phyloP scores from a whole-genome alignment of 176 grass and related monocot genomes.

The Rhipidocladum racemiflorum region DNA sequence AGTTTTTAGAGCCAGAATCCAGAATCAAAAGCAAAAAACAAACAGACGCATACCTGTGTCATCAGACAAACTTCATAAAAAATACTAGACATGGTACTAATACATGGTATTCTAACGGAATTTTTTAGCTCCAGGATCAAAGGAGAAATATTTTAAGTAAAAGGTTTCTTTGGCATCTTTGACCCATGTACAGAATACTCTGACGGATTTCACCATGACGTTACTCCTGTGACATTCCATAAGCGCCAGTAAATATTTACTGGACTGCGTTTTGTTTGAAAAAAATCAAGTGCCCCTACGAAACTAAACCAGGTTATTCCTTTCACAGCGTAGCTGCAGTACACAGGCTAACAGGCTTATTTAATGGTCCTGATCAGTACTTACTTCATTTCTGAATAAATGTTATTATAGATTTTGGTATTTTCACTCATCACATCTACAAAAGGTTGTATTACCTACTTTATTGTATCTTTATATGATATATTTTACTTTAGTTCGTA shows the following conservation, averaged over 20 bases:
- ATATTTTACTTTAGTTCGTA: no score
- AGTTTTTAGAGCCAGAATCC: no score
- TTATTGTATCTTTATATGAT: no score
- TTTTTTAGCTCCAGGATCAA: not conserved
- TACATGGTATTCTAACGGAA: not conserved
- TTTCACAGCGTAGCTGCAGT: not conserved
- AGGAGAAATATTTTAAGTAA: not conserved
- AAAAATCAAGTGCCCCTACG: not conserved
- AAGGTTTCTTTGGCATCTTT: not conserved
- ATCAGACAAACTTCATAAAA: no score
- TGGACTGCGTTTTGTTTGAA: not conserved
- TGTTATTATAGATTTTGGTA: no score
- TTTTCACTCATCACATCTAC: no score
- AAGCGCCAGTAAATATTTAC: not conserved
- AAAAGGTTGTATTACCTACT: no score
- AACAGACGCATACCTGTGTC: no score
- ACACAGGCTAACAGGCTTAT: not conserved
- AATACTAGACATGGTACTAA: no score
- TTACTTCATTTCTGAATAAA: no score
- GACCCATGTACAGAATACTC: not conserved
- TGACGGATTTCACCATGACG: not conserved
- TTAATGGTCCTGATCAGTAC: no score
- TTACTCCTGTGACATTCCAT: not conserved
- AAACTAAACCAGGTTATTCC: not conserved
- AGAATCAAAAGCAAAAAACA: no score